Percentiles rank a stretch among this genome's conserved stretches.
Conservation (phyloP, 1,139 yeast species). For the Hansenula sp. region DNA sequence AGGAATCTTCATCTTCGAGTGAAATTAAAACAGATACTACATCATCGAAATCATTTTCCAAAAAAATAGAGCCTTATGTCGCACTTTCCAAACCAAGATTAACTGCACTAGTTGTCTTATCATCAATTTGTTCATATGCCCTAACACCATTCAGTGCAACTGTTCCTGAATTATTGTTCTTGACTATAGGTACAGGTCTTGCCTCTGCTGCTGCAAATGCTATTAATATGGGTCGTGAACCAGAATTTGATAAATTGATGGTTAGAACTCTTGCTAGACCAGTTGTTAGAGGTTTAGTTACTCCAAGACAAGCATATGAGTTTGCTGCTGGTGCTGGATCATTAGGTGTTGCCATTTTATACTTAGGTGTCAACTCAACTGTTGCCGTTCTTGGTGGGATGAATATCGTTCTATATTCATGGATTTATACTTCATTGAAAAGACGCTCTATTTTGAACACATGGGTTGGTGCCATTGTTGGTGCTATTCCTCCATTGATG, state of each 20-base stretch:
- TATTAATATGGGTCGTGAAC: constrained; percentile 95
- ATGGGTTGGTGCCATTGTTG: constrained; percentile 98
- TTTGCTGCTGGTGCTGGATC: constrained; percentile 78
- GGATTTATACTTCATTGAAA: constrained; percentile 89
- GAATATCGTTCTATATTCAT: constrained; percentile 79
- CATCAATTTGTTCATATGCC: constrained; percentile 93
- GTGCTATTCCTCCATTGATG: constrained; percentile 98
- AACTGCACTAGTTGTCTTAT: constrained; percentile 81
- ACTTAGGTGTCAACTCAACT: constrained; percentile 78
- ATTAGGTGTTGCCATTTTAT: constrained; percentile 65
- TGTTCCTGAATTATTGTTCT: constrained; percentile 59
- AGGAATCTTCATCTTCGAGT: constrained; percentile 10
- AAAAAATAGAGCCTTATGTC: constrained; percentile 52
- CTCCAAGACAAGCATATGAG: constrained; percentile 70
- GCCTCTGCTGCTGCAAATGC: constrained; percentile 96
- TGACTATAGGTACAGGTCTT: constrained; percentile 82
- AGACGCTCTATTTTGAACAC: constrained; percentile 83
- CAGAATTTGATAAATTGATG: constrained; percentile 85
- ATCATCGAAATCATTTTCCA: constrained; percentile 15
- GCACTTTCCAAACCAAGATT: constrained; percentile 87
- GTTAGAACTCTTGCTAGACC: constrained; percentile 87
- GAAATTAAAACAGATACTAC: constrained; percentile 6
- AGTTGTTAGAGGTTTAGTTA: constrained; percentile 77
- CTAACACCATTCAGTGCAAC: constrained; percentile 80
- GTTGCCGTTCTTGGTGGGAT: constrained; percentile 76